These are phyloP conservation scores for Panellus pusillus DNA, from an alignment of 768 basidiomycete genomes.

Conservation along the genomic window DNA sequence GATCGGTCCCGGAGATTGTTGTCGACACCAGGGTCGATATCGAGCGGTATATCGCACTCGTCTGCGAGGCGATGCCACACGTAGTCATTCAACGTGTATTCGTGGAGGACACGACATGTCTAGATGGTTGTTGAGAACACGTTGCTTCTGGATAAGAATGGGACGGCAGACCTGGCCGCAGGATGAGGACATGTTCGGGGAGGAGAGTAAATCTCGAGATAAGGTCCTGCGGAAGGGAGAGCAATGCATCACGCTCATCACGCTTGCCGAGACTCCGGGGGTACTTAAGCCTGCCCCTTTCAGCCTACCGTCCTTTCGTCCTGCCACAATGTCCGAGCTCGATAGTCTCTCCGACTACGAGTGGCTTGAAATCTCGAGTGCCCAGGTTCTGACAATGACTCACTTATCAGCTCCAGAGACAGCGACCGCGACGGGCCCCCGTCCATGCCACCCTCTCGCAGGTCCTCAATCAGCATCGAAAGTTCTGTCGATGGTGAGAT, in stretches of 20 bases:
- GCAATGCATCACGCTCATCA: slow-evolving; percentile 23
- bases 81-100: slow-evolving; percentile 51
- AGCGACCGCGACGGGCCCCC: slow-evolving; percentile 56
- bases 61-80: slow-evolving; percentile 50
- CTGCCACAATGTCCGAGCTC: slow-evolving; percentile 52
- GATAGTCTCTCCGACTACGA: slow-evolving; percentile 77
- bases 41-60: slow-evolving; percentile 46
- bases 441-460: slow-evolving; percentile 59
- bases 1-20: slow-evolving; percentile 36
- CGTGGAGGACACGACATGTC: slow-evolving; percentile 62
- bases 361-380: slow-evolving; percentile 78
- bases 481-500: slow-evolving; percentile 71
- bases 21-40: slow-evolving; percentile 37
- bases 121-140: slow-evolving; percentile 22
- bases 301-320: slow-evolving; percentile 1
- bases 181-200: slow-evolving; percentile 43
- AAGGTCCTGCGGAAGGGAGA: slow-evolving; percentile 45
- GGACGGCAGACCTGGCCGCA: slow-evolving; percentile 44
- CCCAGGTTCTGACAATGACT: slow-evolving; percentile 67
- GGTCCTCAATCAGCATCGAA: slow-evolving; percentile 67
- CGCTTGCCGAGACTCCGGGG: no score
- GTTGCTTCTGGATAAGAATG: neutral
- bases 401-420: slow-evolving; percentile 48
- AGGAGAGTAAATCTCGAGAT: slow-evolving; percentile 38
- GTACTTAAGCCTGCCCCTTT: neutral